These are phyloP conservation scores for Blastobotrys illinoisensis DNA, from an alignment of 1,139 yeast species.

Conservation along the genomic window DNA sequence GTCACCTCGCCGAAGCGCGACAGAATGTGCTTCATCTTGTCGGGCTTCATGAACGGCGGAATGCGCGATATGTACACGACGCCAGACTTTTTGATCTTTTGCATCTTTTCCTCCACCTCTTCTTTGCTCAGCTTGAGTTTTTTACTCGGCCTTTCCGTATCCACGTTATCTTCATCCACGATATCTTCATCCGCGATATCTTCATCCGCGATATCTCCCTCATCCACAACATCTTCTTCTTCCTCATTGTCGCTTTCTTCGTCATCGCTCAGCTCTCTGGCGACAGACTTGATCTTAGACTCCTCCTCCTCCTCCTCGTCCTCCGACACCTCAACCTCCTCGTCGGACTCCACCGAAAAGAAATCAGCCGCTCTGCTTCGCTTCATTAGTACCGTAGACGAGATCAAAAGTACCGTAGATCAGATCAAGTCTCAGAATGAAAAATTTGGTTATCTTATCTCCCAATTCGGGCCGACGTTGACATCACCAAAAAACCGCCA, in stretches of 20 bases:
- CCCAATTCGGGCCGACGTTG: background rate
- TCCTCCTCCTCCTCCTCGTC: conserved; percentile 9
- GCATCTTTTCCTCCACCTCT: conserved; percentile 29
- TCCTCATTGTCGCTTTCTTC: conserved; percentile 12
- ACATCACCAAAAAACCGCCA: background rate
- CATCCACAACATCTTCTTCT: conserved; percentile 16
- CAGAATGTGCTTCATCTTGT: conserved; percentile 75
- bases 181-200: conserved; percentile 12
- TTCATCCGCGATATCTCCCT: conserved; percentile 8
- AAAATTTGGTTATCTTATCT: conserved; percentile 2
- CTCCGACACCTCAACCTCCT: conserved; percentile 6
- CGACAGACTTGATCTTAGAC: conserved; percentile 1
- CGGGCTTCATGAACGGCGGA: conserved; percentile 97
- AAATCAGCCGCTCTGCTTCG: conserved; percentile 19
- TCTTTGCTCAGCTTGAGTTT: conserved; percentile 30
- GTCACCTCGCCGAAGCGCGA: conserved; percentile 81
- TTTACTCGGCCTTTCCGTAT: conserved; percentile 15
- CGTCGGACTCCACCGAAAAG: conserved; percentile 12
- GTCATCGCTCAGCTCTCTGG: conserved; percentile 1
- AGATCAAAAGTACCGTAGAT: background rate
- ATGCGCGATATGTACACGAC: conserved; percentile 84
- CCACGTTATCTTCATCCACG: conserved; percentile 13
- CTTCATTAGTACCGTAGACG: conserved; percentile 4
- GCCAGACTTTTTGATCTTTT: conserved; percentile 65
- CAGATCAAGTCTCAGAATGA: background rate